A percentile compares a stretch with the other conserved stretches of the same genome.
These are phyloP conservation scores for Beauveria asiatica DNA, from an alignment of 2,329 filamentous ascomycete species.

Conservation along the genomic window DNA sequence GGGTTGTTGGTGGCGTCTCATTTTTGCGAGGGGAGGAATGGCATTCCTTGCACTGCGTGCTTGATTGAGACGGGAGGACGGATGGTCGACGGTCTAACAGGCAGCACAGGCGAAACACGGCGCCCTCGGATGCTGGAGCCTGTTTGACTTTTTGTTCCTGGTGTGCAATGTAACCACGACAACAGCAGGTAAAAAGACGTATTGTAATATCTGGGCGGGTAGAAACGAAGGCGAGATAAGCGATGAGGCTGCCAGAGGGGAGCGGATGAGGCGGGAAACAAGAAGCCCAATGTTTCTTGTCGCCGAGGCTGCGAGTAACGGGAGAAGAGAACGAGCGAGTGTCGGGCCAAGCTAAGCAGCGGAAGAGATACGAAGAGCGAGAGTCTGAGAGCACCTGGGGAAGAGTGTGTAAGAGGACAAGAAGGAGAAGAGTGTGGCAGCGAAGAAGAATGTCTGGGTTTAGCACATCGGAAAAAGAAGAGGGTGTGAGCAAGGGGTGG, in stretches of 20 bases:
- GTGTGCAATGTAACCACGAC: neutral
- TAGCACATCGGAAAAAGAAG: neutral
- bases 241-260: neutral
- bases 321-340: neutral
- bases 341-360: conserved; percentile 8
- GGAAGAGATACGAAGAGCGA: neutral
- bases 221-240: neutral
- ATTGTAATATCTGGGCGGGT: neutral
- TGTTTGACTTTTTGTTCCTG: neutral
- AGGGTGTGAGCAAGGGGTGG: neutral
- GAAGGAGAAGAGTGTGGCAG: conserved; percentile 10
- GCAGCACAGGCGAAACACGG: conserved; percentile 3
- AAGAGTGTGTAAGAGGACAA: conserved; percentile 2
- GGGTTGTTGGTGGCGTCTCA: conserved; percentile 11
- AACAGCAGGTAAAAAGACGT: neutral
- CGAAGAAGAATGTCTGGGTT: conserved; percentile 7
- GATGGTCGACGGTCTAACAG: neutral
- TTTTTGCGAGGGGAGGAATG: conserved; percentile 3
- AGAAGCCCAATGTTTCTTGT: neutral
- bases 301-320: neutral
- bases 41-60: conserved; percentile 5
- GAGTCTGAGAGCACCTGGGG: neutral
- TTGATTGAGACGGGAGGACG: conserved; percentile 9
- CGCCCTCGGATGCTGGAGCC: neutral
- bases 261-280: neutral